Conservation (phyloP, 129 eudicot species). For the Saposhnikovia divaricata region DNA sequence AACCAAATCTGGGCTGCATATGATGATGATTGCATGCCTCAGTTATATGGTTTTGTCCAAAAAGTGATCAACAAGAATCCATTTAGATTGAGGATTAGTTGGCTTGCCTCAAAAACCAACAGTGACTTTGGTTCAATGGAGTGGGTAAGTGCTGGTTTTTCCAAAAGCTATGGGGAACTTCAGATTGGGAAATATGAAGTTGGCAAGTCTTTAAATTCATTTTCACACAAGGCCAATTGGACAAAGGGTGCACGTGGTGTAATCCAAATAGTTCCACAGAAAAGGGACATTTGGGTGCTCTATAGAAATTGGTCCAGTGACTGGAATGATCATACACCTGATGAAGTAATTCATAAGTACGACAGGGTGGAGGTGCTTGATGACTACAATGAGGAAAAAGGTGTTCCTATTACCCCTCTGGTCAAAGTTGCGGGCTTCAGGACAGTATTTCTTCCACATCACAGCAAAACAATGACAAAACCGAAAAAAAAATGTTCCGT, state of each 20-base stretch:
- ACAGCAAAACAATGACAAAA: no score
- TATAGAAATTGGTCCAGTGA: no score
- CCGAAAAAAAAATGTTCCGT: no score
- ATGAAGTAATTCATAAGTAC: no score
- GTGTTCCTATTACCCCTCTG: no score
- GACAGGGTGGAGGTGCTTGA: no score
- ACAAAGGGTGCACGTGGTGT: slow-evolving; percentile 45
- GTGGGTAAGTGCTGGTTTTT: slow-evolving; percentile 69
- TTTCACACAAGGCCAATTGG: slow-evolving; percentile 73
- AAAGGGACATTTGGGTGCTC: no score
- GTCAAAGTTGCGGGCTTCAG: no score
- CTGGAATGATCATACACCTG: no score
- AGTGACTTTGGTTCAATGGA: slow-evolving; percentile 49
- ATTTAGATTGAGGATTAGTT: slow-evolving; percentile 60
- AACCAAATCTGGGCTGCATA: slow-evolving; percentile 88
- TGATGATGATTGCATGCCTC: slow-evolving; percentile 96
- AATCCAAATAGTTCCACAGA: no score
- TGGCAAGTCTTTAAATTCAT: slow-evolving; percentile 52
- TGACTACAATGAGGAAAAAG: no score
- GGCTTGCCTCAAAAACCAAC: slow-evolving; percentile 64
- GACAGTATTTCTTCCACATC: no score
- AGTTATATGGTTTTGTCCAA: slow-evolving; percentile 63
- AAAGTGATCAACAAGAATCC: slow-evolving; percentile 64
- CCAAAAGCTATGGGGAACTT: slow-evolving; percentile 67
- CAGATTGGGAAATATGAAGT: slow-evolving; percentile 56